Percentiles rank a stretch among this genome's conserved stretches.
Evolutionary conservation across 2,329 filamentous ascomycete genomes (phyloP).

Genomic region (Monosporascus sp.): DNA sequence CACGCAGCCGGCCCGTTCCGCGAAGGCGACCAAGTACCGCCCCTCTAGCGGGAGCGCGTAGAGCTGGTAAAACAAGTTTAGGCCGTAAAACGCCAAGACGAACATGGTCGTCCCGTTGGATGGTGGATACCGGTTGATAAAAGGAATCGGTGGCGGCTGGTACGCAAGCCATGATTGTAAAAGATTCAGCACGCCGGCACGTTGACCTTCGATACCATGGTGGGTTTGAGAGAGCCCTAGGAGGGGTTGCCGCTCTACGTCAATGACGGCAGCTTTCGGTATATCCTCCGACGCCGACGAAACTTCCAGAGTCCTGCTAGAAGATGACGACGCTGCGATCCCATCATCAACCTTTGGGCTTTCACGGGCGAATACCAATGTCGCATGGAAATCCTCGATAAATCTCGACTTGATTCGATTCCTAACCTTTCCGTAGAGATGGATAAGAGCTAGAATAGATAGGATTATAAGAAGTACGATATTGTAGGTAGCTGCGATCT

Average conservation of each 20-base stretch:
- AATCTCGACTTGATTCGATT: slow-evolving; percentile 18
- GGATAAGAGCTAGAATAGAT: slow-evolving; percentile 20
- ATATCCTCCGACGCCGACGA: slow-evolving; percentile 17
- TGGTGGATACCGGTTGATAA: slow-evolving; percentile 52
- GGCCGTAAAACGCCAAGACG: slow-evolving; percentile 42
- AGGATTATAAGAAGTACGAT: slow-evolving; percentile 26
- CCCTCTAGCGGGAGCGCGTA: slow-evolving; percentile 43
- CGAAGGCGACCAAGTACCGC: slow-evolving; percentile 51
- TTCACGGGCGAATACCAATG: not conserved
- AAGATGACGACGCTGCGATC: slow-evolving; percentile 24
- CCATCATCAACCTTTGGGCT: slow-evolving; percentile 6
- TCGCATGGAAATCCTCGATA: slow-evolving; percentile 11
- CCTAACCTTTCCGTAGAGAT: slow-evolving; percentile 15
- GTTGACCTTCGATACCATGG: not conserved
- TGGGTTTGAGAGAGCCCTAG: slow-evolving; percentile 10
- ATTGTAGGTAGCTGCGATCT: slow-evolving; percentile 30
- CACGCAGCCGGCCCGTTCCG: slow-evolving; percentile 51
- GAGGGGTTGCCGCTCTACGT: slow-evolving; percentile 32
- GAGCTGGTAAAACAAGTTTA: slow-evolving; percentile 55
- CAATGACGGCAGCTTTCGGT: slow-evolving; percentile 18
- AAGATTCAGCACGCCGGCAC: not conserved
- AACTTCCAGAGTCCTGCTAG: slow-evolving; percentile 28
- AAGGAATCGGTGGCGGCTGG: slow-evolving; percentile 51
- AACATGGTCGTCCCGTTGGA: slow-evolving; percentile 51
- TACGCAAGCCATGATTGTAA: slow-evolving; percentile 39